A percentile compares a stretch with the other conserved stretches of the same genome.
Evolutionary conservation across 1,139 yeast species (phyloP).

Genomic region (Nakaseomyces bracarensis): DNA sequence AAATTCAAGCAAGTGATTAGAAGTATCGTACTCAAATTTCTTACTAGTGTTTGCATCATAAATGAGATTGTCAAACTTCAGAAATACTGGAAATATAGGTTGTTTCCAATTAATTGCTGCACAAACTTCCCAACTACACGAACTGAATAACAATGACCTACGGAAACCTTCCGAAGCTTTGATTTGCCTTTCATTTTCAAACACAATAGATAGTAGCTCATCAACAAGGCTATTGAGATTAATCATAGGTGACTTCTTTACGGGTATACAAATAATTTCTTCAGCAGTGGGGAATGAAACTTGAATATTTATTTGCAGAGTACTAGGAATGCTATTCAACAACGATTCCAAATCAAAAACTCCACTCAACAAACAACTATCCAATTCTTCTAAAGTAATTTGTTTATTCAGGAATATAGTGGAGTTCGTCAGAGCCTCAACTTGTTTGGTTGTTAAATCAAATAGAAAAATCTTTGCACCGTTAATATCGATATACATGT

Average conservation of each 20-base stretch:
- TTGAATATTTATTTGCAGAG: conserved; percentile 66
- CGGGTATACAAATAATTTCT: conserved; percentile 49
- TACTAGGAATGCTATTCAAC: conserved; percentile 45
- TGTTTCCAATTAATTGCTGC: conserved; percentile 96
- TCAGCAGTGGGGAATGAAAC: conserved; percentile 71
- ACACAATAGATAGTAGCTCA: conserved; percentile 58
- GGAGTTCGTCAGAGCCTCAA: conserved; percentile 17
- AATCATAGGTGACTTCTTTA: conserved; percentile 38
- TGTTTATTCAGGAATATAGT: neutral
- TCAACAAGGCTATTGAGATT: conserved; percentile 72
- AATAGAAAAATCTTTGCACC: conserved; percentile 44
- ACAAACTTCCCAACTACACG: conserved; percentile 81
- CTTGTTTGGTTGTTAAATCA: conserved; percentile 34
- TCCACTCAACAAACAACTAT: conserved; percentile 36
- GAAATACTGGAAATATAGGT: conserved; percentile 92
- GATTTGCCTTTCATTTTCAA: conserved; percentile 61
- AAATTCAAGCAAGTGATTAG: conserved; percentile 18
- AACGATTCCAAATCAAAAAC: conserved; percentile 57
- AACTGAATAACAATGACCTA: conserved; percentile 71
- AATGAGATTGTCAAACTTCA: conserved; percentile 62
- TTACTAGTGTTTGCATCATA: conserved; percentile 19
- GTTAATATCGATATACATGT: conserved; percentile 53
- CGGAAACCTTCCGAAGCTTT: conserved; percentile 25
- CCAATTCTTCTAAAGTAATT: conserved; percentile 32
- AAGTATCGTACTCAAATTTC: conserved; percentile 33